Evolutionary conservation across 106 monocot genomes (phyloP).

Genomic region (Agapanthus africanus): DNA sequence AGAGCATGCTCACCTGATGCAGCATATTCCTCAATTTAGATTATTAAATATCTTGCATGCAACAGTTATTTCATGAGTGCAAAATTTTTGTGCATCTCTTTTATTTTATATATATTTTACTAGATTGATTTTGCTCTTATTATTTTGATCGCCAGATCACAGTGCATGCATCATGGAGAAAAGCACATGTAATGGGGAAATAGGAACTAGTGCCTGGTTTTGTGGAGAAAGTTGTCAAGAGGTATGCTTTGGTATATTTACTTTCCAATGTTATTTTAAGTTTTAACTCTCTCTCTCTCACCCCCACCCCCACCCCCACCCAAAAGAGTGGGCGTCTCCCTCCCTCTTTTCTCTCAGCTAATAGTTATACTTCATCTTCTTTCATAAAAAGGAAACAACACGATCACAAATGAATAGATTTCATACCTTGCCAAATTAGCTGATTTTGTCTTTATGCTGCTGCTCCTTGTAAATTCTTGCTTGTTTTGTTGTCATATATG

Average conservation of each 20-base stretch:
- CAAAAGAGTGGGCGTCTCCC: too few species aligned
- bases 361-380: too few species aligned
- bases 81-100: not conserved
- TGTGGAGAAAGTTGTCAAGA: conserved; percentile 66
- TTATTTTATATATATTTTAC: not conserved
- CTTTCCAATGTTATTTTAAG: conserved; percentile 4
- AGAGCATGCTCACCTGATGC: not conserved
- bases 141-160: conserved; percentile 48
- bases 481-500: not conserved
- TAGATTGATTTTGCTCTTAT: not conserved
- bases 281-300: too few species aligned
- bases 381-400: too few species aligned
- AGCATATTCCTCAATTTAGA: not conserved
- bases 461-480: too few species aligned
- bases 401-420: too few species aligned
- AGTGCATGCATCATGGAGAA: conserved; percentile 38
- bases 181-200: conserved; percentile 16
- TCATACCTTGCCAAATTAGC: too few species aligned
- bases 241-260: conserved; percentile 28
- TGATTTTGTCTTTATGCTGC: too few species aligned
- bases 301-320: too few species aligned
- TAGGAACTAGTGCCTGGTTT: conserved; percentile 50
- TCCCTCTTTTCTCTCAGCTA: too few species aligned
- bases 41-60: not conserved
- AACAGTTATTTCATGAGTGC: not conserved